Conservation (phyloP, 345 rosid genomes). For the Citrus reticulata region DNA sequence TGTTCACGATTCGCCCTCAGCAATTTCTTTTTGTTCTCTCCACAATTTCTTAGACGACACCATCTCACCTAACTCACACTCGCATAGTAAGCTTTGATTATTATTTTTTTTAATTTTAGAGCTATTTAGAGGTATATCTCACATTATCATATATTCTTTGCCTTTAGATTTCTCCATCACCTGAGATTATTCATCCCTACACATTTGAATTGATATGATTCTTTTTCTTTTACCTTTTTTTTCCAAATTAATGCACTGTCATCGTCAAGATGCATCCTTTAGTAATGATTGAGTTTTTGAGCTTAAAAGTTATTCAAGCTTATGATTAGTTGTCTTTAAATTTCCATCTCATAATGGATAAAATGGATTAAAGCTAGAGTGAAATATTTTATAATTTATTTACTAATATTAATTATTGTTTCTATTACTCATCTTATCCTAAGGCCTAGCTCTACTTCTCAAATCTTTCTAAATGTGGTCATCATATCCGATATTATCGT, state of each 20-base stretch:
- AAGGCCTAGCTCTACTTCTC: not conserved
- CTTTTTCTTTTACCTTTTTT: too few relatives aligned
- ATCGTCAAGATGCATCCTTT: not conserved
- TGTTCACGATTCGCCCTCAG: too few relatives aligned
- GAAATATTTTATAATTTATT: not conserved
- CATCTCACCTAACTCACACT: too few relatives aligned
- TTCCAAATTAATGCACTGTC: not conserved
- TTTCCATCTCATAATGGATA: not conserved
- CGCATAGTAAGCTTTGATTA: too few relatives aligned
- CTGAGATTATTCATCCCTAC: not conserved
- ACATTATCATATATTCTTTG: not conserved
- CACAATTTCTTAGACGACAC: too few relatives aligned
- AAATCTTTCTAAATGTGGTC: not conserved
- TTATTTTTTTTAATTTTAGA: too few relatives aligned
- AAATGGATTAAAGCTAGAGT: not conserved
- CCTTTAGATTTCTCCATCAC: not conserved
- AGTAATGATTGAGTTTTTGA: not conserved
- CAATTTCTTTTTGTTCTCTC: too few relatives aligned
- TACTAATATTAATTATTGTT: not conserved
- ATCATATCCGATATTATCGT: not conserved
- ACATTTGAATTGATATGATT: not conserved
- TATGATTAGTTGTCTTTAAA: not conserved
- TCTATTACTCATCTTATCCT: not conserved
- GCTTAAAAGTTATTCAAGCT: not conserved
- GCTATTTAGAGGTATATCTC: not conserved